Conservation (phyloP, 2,329 filamentous ascomycete species). For the Graphilbum sp. region DNA sequence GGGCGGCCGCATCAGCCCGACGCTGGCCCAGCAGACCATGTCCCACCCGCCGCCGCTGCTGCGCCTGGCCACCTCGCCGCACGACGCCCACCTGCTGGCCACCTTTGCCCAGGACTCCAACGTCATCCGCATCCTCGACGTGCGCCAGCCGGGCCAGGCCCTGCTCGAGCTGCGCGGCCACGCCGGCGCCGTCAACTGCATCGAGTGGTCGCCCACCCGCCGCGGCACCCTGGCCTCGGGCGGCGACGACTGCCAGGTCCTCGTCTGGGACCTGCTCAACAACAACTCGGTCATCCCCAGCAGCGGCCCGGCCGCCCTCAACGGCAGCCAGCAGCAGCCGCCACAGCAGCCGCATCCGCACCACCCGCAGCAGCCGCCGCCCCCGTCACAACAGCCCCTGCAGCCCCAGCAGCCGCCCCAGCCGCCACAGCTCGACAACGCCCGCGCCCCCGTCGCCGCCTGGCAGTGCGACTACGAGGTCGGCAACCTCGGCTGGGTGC, state of each 20-base stretch:
- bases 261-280: constrained; percentile 87
- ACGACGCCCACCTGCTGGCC: constrained; percentile 89
- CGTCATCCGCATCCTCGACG: constrained; percentile 85
- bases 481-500: constrained; percentile 72
- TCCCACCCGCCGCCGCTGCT: constrained; percentile 61
- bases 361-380: neutral
- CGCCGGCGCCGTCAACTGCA: constrained; percentile 68
- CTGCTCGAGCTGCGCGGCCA: constrained; percentile 87
- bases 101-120: constrained; percentile 92
- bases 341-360: neutral
- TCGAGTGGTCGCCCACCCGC: constrained; percentile 80
- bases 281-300: constrained; percentile 3
- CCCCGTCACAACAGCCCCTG: neutral
- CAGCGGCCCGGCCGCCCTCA: neutral
- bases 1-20: constrained; percentile 52
- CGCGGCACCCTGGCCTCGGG: constrained; percentile 83
- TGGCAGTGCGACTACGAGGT: constrained; percentile 84
- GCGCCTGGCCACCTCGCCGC: constrained; percentile 75
- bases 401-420: constrained; percentile 4
- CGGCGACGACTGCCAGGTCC: constrained; percentile 77
- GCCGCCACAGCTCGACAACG: constrained; percentile 33
- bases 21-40: constrained; percentile 63
- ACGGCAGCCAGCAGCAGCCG: neutral
- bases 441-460: constrained; percentile 52
- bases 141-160: constrained; percentile 88